These are phyloP conservation scores for Pichia sp. DNA, from an alignment of 1,139 yeast species.

Conservation along the genomic window DNA sequence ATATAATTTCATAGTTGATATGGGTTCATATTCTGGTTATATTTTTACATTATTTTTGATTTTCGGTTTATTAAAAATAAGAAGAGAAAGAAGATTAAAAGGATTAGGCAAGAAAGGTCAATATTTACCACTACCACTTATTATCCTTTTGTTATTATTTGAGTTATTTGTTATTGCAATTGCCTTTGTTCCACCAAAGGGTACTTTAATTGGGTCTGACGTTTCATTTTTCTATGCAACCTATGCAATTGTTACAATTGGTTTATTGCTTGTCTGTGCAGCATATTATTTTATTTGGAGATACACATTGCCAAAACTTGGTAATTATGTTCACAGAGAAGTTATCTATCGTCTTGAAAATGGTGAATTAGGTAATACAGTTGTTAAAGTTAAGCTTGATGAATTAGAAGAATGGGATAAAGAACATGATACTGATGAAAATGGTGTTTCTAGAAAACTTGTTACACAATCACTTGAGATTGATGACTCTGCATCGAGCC, in stretches of 20 bases:
- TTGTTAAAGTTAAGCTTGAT: conserved; percentile 32
- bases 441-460: conserved; percentile 12
- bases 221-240: conserved; percentile 32
- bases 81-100: conserved; percentile 32
- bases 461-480: background rate
- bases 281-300: conserved; percentile 36
- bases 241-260: conserved; percentile 29
- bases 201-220: conserved; percentile 34
- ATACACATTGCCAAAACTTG: conserved; percentile 33
- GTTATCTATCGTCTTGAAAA: conserved; percentile 31
- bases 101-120: conserved; percentile 32
- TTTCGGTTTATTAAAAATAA: conserved; percentile 34
- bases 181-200: conserved; percentile 38
- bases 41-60: conserved; percentile 35
- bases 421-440: conserved; percentile 11
- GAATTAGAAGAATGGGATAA: conserved; percentile 35
- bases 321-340: conserved; percentile 33
- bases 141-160: conserved; percentile 31
- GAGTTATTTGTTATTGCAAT: conserved; percentile 35
- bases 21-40: conserved; percentile 32
- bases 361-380: conserved; percentile 38
- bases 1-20: conserved; percentile 35
- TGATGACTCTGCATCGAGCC: background rate
- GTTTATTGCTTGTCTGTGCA: conserved; percentile 31
- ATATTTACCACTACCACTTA: conserved; percentile 31